phyloP scores from a whole-genome alignment of 108 stramenopile genomes.

The Fragilariopsis cylindrus region DNA sequence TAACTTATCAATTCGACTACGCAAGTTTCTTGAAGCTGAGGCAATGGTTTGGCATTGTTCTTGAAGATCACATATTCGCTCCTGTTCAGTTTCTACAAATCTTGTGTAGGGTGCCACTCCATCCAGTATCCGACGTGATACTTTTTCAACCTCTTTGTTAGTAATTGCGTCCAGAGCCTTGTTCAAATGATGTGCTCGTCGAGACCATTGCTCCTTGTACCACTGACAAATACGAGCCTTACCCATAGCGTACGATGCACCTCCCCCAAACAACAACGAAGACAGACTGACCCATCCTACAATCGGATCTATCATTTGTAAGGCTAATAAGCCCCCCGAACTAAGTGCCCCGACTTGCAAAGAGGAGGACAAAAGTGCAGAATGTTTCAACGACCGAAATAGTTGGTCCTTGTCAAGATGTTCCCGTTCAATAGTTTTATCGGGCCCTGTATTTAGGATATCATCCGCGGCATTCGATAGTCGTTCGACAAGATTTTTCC shows the following conservation, averaged over 20 bases:
- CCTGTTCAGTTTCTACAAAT: conserved; percentile 58
- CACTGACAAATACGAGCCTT: conserved; percentile 25
- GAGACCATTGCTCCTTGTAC: conserved; percentile 46
- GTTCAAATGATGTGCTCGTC: conserved; percentile 36
- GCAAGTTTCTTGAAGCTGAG: conserved; percentile 40
- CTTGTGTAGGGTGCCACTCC: conserved; percentile 69
- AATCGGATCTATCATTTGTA: conserved; percentile 33
- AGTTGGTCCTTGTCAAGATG: conserved; percentile 6
- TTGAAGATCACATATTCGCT: conserved; percentile 42
- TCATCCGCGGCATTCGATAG: conserved; percentile 39
- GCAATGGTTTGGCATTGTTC: conserved; percentile 50
- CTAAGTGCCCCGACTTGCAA: conserved; percentile 30
- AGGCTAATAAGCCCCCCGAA: conserved; percentile 18
- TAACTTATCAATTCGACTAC: conserved; percentile 57
- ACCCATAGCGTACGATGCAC: conserved; percentile 25
- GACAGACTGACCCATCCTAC: conserved; percentile 25
- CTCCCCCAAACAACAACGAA: conserved; percentile 33
- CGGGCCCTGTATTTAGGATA: conserved; percentile 11
- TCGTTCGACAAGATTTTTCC: conserved; percentile 47
- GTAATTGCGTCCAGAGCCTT: conserved; percentile 37
- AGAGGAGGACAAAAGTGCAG: conserved; percentile 33
- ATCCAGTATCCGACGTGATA: conserved; percentile 54
- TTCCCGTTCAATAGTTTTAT: conserved; percentile 20
- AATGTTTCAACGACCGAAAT: conserved; percentile 38
- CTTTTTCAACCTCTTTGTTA: conserved; percentile 45